Evolutionary conservation across 2,329 filamentous ascomycete species (phyloP), one percentile per base, ranked within the genome.

Genomic region (Aulographum hederae): DNA sequence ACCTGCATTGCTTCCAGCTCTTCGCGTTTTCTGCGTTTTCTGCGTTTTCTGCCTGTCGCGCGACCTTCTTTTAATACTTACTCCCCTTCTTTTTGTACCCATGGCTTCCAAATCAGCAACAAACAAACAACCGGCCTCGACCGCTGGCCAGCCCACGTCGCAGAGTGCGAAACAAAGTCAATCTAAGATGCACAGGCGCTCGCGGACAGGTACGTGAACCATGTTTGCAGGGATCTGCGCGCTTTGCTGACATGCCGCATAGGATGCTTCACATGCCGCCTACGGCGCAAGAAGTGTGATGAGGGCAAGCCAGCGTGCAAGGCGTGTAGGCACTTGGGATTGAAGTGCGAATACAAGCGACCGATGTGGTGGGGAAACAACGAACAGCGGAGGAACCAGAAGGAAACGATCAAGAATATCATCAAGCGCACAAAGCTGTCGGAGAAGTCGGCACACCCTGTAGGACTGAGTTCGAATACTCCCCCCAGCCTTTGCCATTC

Each of bases 361-460:
- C 89, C 89, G 23, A 72, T 80, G 58, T 98, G 89, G 89, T 98
- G 89, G 89, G 79, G 77, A 58, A 94, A 89, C 64, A 78, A 79
- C 48, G 84, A 93, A 40, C 73, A 78, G 48, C 69, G 89, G 43
- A 72, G 77, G 45, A 61, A 74, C 34, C 82, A 94, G 53, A 98
- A 95, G 61, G 89, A 95, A 51, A 63, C 76, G 43, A 92, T 98
- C 66, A 98, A 98, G 67, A 77, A 78, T 56, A 81, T 86, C 56
- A 95, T 98, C 65, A 94, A 93, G 71, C 73, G 77, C 51, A 95
- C 89, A 51, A 95, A 95, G 69, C 67, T 91, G 43, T 74, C 75
- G 17, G 86, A 94, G 58, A 93, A 93, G 70, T 30, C 32, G 11
- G 33, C 28, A n/a, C 65, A 72, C 32, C 57, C 65, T 32, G 50